These are phyloP conservation scores for Fusarium tupiense DNA, from an alignment of 2,329 filamentous ascomycete species.

Conservation along the genomic window DNA sequence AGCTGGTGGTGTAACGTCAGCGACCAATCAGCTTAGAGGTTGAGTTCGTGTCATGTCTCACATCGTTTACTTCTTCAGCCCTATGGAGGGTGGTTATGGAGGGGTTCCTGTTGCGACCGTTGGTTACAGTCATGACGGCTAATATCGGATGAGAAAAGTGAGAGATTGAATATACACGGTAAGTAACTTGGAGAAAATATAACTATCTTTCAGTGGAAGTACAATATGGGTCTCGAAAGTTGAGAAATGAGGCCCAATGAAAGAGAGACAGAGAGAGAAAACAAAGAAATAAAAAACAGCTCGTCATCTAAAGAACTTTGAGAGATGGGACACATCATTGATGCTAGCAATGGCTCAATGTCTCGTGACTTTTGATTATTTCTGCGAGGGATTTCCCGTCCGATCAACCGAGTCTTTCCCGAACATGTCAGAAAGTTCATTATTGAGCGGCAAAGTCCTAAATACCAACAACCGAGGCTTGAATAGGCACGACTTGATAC, in stretches of 20 bases:
- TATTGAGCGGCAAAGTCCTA: neutral
- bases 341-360: constrained; percentile 24
- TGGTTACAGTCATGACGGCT: constrained; percentile 42
- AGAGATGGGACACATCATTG: constrained; percentile 30
- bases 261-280: neutral
- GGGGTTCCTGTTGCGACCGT: constrained; percentile 36
- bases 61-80: constrained; percentile 48
- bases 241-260: neutral
- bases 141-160: constrained; percentile 8
- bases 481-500: neutral
- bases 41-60: constrained; percentile 27
- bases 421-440: neutral
- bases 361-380: constrained; percentile 38
- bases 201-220: neutral
- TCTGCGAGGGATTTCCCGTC: constrained; percentile 26
- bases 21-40: constrained; percentile 19
- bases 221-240: neutral
- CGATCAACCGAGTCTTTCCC: constrained; percentile 45
- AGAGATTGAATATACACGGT: neutral
- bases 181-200: neutral
- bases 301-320: constrained; percentile 19
- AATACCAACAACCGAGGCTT: neutral
- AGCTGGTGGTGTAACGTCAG: constrained; percentile 60
- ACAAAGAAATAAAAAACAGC: neutral
- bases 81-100: constrained; percentile 41